A percentile compares a stretch with the other conserved stretches of the same genome.
These are phyloP conservation scores for Trichomonascaceae sp. DNA, from an alignment of 1,139 yeast species.

Conservation along the genomic window DNA sequence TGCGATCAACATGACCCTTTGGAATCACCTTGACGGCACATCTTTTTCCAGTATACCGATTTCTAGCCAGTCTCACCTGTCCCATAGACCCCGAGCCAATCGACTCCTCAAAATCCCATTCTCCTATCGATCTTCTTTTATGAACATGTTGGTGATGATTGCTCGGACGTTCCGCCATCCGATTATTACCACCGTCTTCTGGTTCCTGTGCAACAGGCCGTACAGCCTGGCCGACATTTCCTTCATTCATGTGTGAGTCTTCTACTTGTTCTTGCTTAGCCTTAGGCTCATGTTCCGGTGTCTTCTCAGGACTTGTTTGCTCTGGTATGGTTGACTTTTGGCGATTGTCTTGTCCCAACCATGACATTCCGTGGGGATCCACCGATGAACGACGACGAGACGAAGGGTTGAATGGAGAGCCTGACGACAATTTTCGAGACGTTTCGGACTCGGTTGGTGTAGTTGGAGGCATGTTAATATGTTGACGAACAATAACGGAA, in stretches of 20 bases:
- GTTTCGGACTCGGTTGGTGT: neutral
- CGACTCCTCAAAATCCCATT: constrained; percentile 93
- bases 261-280: neutral
- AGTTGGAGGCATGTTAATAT: neutral
- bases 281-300: neutral
- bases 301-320: neutral
- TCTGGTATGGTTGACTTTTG: neutral
- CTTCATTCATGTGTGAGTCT: neutral
- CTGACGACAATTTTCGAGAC: neutral
- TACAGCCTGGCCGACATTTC: neutral
- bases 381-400: neutral
- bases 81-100: constrained; percentile 99
- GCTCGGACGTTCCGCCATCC: neutral
- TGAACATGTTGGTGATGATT: constrained; percentile 8
- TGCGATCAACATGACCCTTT: constrained; percentile 63
- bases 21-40: constrained; percentile 55
- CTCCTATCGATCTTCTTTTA: constrained; percentile 82
- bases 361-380: neutral
- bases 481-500: neutral
- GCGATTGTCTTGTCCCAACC: neutral
- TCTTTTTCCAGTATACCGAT: constrained; percentile 70
- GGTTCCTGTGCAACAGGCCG: neutral
- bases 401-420: neutral
- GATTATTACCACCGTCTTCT: neutral
- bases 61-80: constrained; percentile 89